Conservation (phyloP, 2,329 filamentous ascomycete species). For the Arthrobotrys conoides region DNA sequence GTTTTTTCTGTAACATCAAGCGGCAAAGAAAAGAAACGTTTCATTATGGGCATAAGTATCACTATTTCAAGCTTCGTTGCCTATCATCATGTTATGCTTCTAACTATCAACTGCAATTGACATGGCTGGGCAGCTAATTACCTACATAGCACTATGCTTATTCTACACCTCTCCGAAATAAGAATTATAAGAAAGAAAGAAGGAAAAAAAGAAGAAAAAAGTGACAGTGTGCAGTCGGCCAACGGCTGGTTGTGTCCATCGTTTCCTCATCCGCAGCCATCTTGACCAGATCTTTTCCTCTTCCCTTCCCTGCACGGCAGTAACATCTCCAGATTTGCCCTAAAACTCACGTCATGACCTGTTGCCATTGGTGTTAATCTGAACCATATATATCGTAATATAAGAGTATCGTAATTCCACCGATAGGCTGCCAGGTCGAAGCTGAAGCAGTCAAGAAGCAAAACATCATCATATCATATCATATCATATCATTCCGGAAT, state of each 20-base stretch:
- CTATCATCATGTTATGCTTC: slow-evolving; percentile 30
- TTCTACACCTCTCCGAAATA: slow-evolving; percentile 4
- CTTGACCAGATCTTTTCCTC: slow-evolving; percentile 25
- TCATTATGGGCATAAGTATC: slow-evolving; percentile 5
- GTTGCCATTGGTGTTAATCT: slow-evolving; percentile 41
- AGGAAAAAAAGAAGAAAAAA: neutral
- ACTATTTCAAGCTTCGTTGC: slow-evolving; percentile 33
- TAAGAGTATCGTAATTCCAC: slow-evolving; percentile 10
- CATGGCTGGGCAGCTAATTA: slow-evolving; percentile 31
- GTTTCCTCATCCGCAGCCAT: slow-evolving; percentile 46
- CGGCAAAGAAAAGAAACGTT: slow-evolving; percentile 28
- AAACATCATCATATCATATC: too few species aligned
- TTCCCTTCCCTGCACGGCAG: slow-evolving; percentile 53
- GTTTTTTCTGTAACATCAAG: slow-evolving; percentile 27
- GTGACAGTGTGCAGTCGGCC: slow-evolving; percentile 33
- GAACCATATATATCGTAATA: slow-evolving; percentile 35
- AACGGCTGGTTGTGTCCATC: slow-evolving; percentile 51
- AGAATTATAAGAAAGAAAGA: neutral
- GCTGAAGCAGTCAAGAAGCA: slow-evolving; percentile 25
- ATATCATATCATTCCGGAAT: slow-evolving; percentile 21
- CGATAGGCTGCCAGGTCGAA: slow-evolving; percentile 39
- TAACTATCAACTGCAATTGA: neutral
- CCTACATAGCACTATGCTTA: too few species aligned
- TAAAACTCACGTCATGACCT: slow-evolving; percentile 45
- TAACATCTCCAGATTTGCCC: slow-evolving; percentile 20